A percentile compares a stretch with the other conserved stretches of the same genome.
phyloP scores from a whole-genome alignment of 2,329 filamentous ascomycete genomes.

The Paecilomyces fulvus region DNA sequence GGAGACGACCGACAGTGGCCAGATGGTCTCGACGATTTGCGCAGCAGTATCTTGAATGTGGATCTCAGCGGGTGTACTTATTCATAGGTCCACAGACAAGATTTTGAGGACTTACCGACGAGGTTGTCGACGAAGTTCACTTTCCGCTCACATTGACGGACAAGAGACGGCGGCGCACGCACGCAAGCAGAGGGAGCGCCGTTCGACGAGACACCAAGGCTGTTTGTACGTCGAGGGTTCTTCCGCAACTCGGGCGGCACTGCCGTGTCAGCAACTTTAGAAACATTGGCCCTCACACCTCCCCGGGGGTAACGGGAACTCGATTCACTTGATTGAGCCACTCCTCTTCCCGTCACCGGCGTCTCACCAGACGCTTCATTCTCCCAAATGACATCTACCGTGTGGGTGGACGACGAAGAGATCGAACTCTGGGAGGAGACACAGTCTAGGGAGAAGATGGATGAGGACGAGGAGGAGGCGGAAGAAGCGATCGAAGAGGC shows the following conservation, averaged over 20 bases:
- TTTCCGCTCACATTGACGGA: slow-evolving; percentile 86
- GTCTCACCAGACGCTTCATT: slow-evolving; percentile 23
- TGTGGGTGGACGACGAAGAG: slow-evolving; percentile 57
- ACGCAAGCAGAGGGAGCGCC: slow-evolving; percentile 41
- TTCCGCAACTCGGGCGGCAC: slow-evolving; percentile 34
- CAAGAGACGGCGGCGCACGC: slow-evolving; percentile 63
- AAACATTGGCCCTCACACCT: slow-evolving; percentile 17
- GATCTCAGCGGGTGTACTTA: slow-evolving; percentile 16
- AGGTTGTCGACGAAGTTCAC: slow-evolving; percentile 92
- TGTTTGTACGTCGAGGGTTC: slow-evolving; percentile 46
- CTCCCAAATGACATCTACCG: slow-evolving; percentile 46
- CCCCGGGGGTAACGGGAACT: slow-evolving; percentile 16
- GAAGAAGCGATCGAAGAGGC: slow-evolving; percentile 64
- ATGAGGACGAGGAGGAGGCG: slow-evolving; percentile 66
- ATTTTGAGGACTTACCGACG: slow-evolving; percentile 65
- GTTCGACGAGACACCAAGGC: slow-evolving; percentile 45
- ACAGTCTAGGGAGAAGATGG: slow-evolving; percentile 64
- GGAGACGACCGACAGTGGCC: slow-evolving; percentile 78
- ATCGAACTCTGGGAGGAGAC: slow-evolving; percentile 61
- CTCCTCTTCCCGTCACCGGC: slow-evolving; percentile 17
- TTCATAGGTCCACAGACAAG: slow-evolving; percentile 23
- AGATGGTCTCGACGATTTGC: slow-evolving; percentile 94
- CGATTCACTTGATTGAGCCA: slow-evolving; percentile 13
- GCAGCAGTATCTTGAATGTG: slow-evolving; percentile 74
- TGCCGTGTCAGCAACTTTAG: slow-evolving; percentile 23